These are phyloP conservation scores for Saturnispora silvae DNA, from an alignment of 805 yeast genomes.

Conservation along the genomic window DNA sequence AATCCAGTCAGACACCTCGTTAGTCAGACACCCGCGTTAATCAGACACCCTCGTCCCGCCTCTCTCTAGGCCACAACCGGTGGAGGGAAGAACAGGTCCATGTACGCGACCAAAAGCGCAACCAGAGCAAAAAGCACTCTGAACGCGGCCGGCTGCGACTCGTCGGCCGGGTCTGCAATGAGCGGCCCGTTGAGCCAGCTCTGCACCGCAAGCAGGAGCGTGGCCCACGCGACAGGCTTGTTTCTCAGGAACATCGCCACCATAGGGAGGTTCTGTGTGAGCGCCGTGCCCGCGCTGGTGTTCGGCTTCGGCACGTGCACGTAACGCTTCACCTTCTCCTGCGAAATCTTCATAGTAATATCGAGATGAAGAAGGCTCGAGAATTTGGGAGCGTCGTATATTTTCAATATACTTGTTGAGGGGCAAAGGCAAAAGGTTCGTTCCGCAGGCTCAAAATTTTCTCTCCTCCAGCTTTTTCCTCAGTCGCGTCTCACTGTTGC, in stretches of 20 bases:
- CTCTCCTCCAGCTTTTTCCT: background rate
- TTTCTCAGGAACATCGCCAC: constrained; percentile 54
- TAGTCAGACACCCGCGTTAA: too few relatives aligned
- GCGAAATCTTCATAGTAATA: constrained; percentile 12
- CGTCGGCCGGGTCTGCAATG: constrained; percentile 22
- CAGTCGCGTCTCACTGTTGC: background rate
- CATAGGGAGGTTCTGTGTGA: constrained; percentile 48
- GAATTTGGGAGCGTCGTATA: too few relatives aligned
- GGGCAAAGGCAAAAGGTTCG: constrained; percentile 1
- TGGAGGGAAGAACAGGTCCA: constrained; percentile 41
- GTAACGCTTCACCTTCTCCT: constrained; percentile 27
- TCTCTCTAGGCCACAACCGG: too few relatives aligned
- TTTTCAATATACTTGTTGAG: too few relatives aligned
- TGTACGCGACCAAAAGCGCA: constrained; percentile 38
- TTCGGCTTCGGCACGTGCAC: constrained; percentile 38
- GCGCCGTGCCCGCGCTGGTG: constrained; percentile 34
- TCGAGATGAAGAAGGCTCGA: too few relatives aligned
- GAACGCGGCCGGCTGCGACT: constrained; percentile 36
- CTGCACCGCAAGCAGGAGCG: constrained; percentile 43
- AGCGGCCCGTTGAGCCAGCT: constrained; percentile 32
- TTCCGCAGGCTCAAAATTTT: background rate
- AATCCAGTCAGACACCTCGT: too few relatives aligned
- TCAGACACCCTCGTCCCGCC: too few relatives aligned
- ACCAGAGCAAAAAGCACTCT: constrained; percentile 36
- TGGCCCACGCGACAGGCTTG: constrained; percentile 45